Evolutionary conservation across 495 filamentous ascomycete genomes (phyloP), one percentile per base, ranked within the genome.

Genomic region (Astrocystis sublimbata): DNA sequence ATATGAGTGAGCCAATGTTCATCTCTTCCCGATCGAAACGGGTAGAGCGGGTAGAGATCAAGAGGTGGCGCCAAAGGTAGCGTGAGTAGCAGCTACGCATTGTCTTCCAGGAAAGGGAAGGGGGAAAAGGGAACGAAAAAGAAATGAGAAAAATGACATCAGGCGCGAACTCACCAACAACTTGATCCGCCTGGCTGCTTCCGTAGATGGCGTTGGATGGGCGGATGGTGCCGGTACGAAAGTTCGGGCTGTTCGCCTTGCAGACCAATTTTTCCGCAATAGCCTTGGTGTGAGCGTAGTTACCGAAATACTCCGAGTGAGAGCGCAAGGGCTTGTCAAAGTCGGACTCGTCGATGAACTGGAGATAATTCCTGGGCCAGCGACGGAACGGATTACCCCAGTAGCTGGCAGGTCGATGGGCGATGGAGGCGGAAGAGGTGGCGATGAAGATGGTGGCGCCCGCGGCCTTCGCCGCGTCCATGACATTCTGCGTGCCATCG

Each of bases 161-260:
- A n/a, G n/a, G n/a, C n/a, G n/a, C n/a, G n/a, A n/a, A 55, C 60
- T 62, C 42, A 62, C 74, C 73, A 17, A 81, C 66, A 56, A 73
- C 73, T 69, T 77, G 78, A 50, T 82, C 78, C 71, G 67, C 64
- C 72, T 80, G 58, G 65, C 71, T 61, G 50, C 51, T 68, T 46
- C 81, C 85, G 53, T 86, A 86, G 58, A 87, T 80, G 13, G 80
- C 82, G 65, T 86, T 86, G 23, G 79, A 75, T 3, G 85, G 85
- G 3, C 85, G 77, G 64, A 87, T 80, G 50, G 78, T 73, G 6
- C 85, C 84, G 0, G 85, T 87, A 8, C 83, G 79, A 67, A 87
- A 85, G 6, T 70, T 51, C 4, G 68, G 64, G 10, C 71, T 50
- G 61, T 86, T 80, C 10, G 80, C 77, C n/a, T 64, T 65, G 42